Base-by-base conservation (phyloP, 1,284 basidiomycete genomes). In the Pseudozyma sp. region DNA sequence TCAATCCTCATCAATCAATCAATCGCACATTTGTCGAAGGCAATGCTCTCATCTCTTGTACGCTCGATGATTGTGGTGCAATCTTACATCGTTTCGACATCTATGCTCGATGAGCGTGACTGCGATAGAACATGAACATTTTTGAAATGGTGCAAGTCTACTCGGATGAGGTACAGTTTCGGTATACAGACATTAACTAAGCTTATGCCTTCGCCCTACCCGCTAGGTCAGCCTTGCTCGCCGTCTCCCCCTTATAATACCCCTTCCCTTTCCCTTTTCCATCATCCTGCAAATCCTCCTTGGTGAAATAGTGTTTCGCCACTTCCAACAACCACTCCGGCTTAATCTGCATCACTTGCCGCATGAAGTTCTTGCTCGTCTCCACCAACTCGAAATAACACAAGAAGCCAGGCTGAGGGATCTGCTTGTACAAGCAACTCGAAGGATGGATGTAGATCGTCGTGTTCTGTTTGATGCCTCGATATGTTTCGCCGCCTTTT, bases 291-390 rank as follows among this genome's bases (percentile, higher is more conserved):
- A 81, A 59, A 18, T 81, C 79, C 31, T 81, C 77, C 21, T 72
- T 69, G 5, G 72, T 74, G 21, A 81, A 81, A 43, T 78, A 81
- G 52, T 81, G 79, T 34, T 66, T 70, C 0, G 79, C 79, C 13
- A 84, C 92, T 89, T 98, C 95, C 54, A 97, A 85, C 50, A 99
- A 85, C 96, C 96, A 98, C 45, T 90, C 86, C 0, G 95, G 92
- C 83, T 97, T 95, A 84, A 99, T 97, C 81, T 97, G 94, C 94
- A 98, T 98, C 45, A 95, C 89, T 89, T 97, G 95, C 62, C 94
- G 91, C 83, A 86, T 87, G 78, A 86, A 88, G 78, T 89, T 88
- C 78, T 89, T 89, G 52, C 85, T 86, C 12, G 89, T 89, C 59
- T 89, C 86, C 5, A 89, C 88, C 21, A 97, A 88, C 86, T 99